Evolutionary conservation across 306 rosid genomes (phyloP).

Genomic region (Prunus campanulata): DNA sequence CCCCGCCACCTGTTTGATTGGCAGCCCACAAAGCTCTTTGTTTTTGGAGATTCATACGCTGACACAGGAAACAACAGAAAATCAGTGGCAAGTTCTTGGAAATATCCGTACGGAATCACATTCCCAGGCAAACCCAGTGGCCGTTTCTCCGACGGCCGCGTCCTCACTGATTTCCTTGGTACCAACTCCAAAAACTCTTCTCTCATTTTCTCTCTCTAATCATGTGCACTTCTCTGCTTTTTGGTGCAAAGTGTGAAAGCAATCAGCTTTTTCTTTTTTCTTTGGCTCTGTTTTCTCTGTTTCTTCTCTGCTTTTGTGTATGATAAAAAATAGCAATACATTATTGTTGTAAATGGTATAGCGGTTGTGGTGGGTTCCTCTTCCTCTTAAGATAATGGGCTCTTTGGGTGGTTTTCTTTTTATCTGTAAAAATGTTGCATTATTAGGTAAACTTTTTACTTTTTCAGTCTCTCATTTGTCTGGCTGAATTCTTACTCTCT

Average conservation of each 20-base stretch:
- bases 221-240: not conserved
- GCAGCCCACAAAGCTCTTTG: conserved; percentile 40
- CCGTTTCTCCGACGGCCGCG: conserved; percentile 57
- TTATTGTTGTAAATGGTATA: not conserved
- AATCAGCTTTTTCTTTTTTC: conserved; percentile 27
- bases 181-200: not conserved
- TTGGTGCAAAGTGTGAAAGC: not conserved
- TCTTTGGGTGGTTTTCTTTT: conserved; percentile 23
- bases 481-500: conserved; percentile 10
- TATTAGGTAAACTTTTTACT: conserved; percentile 22
- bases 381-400: conserved; percentile 18
- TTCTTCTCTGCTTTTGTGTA: not conserved
- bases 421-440: conserved; percentile 25
- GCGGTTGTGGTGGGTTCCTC: conserved; percentile 17
- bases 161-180: conserved; percentile 52
- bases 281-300: not conserved
- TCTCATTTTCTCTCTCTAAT: not conserved
- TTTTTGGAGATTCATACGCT: conserved; percentile 51
- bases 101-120: conserved; percentile 50
- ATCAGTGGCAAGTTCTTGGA: conserved; percentile 39
- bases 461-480: not conserved
- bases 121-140: conserved; percentile 61
- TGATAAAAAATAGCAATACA: too few species aligned
- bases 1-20: conserved; percentile 15
- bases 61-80: conserved; percentile 52